Conservation (phyloP, 179 eudicot species). For the Silene vulgaris region DNA sequence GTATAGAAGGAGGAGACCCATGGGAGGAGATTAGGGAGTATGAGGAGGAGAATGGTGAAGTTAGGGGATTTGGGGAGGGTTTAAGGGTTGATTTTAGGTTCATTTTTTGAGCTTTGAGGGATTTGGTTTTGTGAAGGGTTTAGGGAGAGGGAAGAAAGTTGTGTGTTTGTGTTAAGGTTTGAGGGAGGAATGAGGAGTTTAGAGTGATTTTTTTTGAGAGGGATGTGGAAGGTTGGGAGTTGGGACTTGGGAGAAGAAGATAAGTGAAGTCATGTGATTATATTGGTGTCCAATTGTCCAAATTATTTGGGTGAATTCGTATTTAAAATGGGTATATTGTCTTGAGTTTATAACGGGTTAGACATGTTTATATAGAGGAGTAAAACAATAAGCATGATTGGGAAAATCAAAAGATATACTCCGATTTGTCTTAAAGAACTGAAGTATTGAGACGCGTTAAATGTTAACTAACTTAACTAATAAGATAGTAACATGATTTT, state of each 20-base stretch:
- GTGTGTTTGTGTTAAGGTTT: not conserved
- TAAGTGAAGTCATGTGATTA: not conserved
- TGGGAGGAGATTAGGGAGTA: constrained; percentile 32
- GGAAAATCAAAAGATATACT: no score
- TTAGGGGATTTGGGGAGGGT: constrained; percentile 26
- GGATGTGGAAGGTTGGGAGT: not conserved
- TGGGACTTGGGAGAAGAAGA: constrained; percentile 3
- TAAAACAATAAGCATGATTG: no score
- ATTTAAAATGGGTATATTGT: no score
- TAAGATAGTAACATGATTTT: no score
- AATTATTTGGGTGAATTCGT: no score
- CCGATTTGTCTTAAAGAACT: no score
- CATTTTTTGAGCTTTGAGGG: constrained; percentile 29
- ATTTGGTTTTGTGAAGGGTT: constrained; percentile 1
- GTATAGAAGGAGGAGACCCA: constrained; percentile 33
- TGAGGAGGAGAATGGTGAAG: constrained; percentile 22
- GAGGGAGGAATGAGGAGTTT: not conserved
- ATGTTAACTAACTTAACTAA: no score
- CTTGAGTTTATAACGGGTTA: no score
- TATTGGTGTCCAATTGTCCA: not conserved
- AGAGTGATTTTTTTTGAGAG: not conserved
- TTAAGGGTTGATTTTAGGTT: constrained; percentile 46
- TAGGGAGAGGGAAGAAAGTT: not conserved
- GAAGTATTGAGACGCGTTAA: no score
- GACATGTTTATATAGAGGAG: no score